Evolutionary conservation across 1,139 yeast genomes (phyloP).

Genomic region (Hansenula lynferdii): DNA sequence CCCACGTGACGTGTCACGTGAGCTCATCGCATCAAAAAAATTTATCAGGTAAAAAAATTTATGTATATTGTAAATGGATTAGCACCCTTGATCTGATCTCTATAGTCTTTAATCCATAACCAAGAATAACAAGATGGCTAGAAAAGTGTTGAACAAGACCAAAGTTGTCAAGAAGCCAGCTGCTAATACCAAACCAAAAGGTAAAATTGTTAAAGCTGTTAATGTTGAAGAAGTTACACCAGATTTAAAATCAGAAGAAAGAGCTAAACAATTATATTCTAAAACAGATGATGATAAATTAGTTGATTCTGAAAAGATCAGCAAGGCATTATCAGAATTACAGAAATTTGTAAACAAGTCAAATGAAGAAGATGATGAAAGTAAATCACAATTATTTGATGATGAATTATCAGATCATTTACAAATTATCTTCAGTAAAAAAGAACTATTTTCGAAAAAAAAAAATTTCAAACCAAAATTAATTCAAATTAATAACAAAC

Average conservation of each 20-base stretch:
- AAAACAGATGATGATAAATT: conserved; percentile 1
- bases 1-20: neutral
- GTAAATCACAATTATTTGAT: conserved; percentile 41
- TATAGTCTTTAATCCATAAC: neutral
- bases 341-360: conserved; percentile 32
- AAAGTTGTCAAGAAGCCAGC: conserved; percentile 4
- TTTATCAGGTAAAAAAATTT: neutral
- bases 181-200: conserved; percentile 17
- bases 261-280: conserved; percentile 5
- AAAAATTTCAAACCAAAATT: conserved; percentile 71
- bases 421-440: conserved; percentile 41
- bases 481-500: conserved; percentile 29
- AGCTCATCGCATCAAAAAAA: conserved; percentile 1
- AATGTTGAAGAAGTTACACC: conserved; percentile 13
- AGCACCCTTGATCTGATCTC: neutral
- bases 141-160: neutral
- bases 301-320: conserved; percentile 20
- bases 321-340: conserved; percentile 47
- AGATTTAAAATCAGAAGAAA: conserved; percentile 6
- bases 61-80: neutral
- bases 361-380: conserved; percentile 25
- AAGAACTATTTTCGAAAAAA: conserved; percentile 57
- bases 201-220: conserved; percentile 18
- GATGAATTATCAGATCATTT: conserved; percentile 46
- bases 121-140: neutral